phyloP scores from a whole-genome alignment of 345 rosid species.

The Triadica sebifera region DNA sequence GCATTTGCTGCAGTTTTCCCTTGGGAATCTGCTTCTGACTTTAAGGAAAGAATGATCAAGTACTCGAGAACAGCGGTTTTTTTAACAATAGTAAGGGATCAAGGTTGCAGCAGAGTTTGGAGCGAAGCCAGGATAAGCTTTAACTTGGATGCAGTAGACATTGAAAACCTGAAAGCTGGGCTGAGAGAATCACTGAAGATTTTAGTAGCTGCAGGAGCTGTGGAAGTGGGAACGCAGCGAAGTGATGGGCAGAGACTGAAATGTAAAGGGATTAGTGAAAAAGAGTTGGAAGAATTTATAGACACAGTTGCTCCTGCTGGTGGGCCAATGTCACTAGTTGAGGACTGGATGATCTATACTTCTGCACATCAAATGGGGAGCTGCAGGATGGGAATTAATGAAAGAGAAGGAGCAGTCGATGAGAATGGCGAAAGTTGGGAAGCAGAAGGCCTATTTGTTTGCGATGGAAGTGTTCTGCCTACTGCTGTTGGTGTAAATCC shows the following conservation, averaged over 20 bases:
- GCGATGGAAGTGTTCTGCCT: slow-evolving; percentile 65
- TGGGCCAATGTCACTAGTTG: slow-evolving; percentile 31
- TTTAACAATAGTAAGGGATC: slow-evolving; percentile 45
- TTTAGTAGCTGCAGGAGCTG: slow-evolving; percentile 67
- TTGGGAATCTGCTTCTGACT: slow-evolving; percentile 60
- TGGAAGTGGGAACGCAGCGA: slow-evolving; percentile 59
- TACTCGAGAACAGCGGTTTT: slow-evolving; percentile 57
- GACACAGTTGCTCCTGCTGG: slow-evolving; percentile 35
- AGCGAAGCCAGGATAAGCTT: slow-evolving; percentile 46
- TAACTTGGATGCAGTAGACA: slow-evolving; percentile 32
- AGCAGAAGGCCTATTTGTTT: slow-evolving; percentile 56
- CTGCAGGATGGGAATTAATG: slow-evolving; percentile 55
- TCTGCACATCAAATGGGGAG: slow-evolving; percentile 80
- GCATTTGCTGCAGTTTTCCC: slow-evolving; percentile 43
- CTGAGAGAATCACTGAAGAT: slow-evolving; percentile 49
- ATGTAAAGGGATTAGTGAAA: slow-evolving; percentile 37
- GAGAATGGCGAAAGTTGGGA: slow-evolving; percentile 68
- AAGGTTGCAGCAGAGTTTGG: slow-evolving; percentile 45
- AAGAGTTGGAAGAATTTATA: slow-evolving; percentile 49
- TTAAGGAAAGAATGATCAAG: slow-evolving; percentile 47
- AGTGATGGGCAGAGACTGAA: slow-evolving; percentile 58
- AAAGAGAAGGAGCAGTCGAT: slow-evolving; percentile 56
- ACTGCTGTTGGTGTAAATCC: slow-evolving; percentile 67
- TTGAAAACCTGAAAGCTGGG: slow-evolving; percentile 43
- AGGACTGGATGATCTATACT: slow-evolving; percentile 41